Evolutionary conservation across 257 asterid species (phyloP), one percentile per base, ranked within the genome.

Genomic region (Anisodus tanguticus): DNA sequence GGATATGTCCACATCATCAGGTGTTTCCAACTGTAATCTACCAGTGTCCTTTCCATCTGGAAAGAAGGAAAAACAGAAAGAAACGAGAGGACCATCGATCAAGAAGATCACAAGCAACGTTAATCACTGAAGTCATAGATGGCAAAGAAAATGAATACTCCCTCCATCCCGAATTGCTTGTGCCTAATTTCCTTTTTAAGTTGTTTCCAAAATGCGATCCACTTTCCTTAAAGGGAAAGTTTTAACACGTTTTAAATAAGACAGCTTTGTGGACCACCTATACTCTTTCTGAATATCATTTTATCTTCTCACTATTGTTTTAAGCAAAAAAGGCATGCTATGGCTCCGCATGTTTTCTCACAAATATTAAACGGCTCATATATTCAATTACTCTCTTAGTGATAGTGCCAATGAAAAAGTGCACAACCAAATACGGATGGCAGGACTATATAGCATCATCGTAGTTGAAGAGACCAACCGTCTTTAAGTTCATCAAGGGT

Each of bases 1-100:
- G 51, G 96, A 88, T 83, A 97, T 76, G 74, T 95, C 94, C 88
- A 95, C 92, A 70, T 97, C 98, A 92, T 97, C 98, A 62, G 98
- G 99, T 54, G 89, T 86, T 82, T 98, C 98, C 90, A 95, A 87
- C 83, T 90, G 91, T 91, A 92, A 85, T 79, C 90, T 84, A 77
- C 85, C 83, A 82, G 77, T 86, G 83, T 90, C 91, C 62, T 87
- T 89, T 84, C 88, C 97, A 92, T 88, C 99, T 94, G 71, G 79
- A 85, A 41, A 58, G 43, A 86, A 85, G 83, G 69, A 69, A 76
- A 82, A 69, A 10, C 54, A 67, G 70, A 45, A 82, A 8, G 49
- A 26, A 53, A 77, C 8, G 64, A 77, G 64, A 76, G 6, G 63
- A 77, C 9, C 82, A 81, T 57, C 76, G 47, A 77, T 51, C 82